phyloP scores from a whole-genome alignment of 2,329 filamentous ascomycete species.

The Cladophialophora chaetospira region DNA sequence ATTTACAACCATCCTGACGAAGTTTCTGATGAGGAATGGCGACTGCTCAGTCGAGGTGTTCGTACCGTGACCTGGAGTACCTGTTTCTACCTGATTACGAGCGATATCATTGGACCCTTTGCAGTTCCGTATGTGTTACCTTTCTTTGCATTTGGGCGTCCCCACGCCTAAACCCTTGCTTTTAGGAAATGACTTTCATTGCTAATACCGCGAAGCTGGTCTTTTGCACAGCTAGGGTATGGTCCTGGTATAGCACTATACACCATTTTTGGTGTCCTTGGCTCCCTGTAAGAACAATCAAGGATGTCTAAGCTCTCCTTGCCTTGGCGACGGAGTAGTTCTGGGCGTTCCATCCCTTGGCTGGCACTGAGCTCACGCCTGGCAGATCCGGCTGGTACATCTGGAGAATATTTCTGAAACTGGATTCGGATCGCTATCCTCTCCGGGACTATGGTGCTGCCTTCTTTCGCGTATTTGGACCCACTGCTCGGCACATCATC shows the following conservation, averaged over 20 bases:
- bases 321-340: too few relatives aligned
- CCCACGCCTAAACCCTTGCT: too few relatives aligned
- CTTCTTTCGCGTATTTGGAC: slow-evolving; percentile 53
- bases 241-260: slow-evolving; percentile 51
- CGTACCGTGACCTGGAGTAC: slow-evolving; percentile 50
- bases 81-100: slow-evolving; percentile 54
- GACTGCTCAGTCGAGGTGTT: slow-evolving; percentile 49
- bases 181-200: too few relatives aligned
- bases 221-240: too few relatives aligned
- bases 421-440: slow-evolving; percentile 53
- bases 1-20: slow-evolving; percentile 8
- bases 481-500: slow-evolving; percentile 48
- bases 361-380: too few relatives aligned
- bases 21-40: slow-evolving; percentile 44
- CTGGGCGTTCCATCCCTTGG: too few relatives aligned
- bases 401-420: slow-evolving; percentile 49
- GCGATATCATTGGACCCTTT: slow-evolving; percentile 51
- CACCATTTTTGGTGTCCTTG: slow-evolving; percentile 50
- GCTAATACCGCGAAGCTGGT: too few relatives aligned
- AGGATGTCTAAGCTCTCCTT: too few relatives aligned
- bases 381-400: slow-evolving; percentile 51
- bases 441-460: slow-evolving; percentile 52
- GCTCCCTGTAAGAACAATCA: too few relatives aligned
- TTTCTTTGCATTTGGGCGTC: too few relatives aligned
- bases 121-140: too few relatives aligned